Evolutionary conservation across 306 rosid species (phyloP), one percentile per base, ranked within the genome.

Genomic region (Inga leiocalycina): DNA sequence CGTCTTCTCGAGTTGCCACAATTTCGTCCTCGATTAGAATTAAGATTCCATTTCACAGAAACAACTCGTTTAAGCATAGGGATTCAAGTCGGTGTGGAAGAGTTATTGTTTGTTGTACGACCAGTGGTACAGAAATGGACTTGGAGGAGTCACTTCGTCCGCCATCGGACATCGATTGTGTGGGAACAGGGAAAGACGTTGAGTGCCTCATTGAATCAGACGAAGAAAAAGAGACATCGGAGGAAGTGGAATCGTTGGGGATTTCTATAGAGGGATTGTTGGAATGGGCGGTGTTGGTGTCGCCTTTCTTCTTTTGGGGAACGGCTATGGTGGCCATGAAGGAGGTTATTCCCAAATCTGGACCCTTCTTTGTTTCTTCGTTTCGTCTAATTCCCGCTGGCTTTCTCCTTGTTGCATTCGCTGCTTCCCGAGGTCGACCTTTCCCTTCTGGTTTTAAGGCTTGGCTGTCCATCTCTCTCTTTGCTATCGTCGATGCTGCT

Each of bases 291-390:
- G 97, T 95, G 77, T 48, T 95, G 82, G 88, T 93, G 10, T 95
- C 98, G n/a, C 98, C 98, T 37, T 93, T 95, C 84, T 95, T 95
- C 92, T 95, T 95, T 80, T 95, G 98, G 98, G 98, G 98, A 0
- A 93, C 98, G 24, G 94, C 99, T 5, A 95, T 95, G 99, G 99
- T 95, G 84, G 99, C 98, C 17, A 95, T 95, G 99, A 95, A 95
- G 79, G 98, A 90, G 77, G 93, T 95, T 75, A 81, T 95, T 65
- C 98, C 99, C 1, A 95, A 85, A 76, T 82, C 80, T 4, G 98
- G 98, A 0, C 98, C 98, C 14, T 93, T 92, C 76, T 93, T 93
- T 75, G 95, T 95, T 37, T 83, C 99, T 1, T 74, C 98, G 27
- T 95, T 95, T 83, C 97, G 99, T 52, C 91, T 93, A 16, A 83